Conservation (phyloP, 805 yeast species). For the Starmerella etchellsii region DNA sequence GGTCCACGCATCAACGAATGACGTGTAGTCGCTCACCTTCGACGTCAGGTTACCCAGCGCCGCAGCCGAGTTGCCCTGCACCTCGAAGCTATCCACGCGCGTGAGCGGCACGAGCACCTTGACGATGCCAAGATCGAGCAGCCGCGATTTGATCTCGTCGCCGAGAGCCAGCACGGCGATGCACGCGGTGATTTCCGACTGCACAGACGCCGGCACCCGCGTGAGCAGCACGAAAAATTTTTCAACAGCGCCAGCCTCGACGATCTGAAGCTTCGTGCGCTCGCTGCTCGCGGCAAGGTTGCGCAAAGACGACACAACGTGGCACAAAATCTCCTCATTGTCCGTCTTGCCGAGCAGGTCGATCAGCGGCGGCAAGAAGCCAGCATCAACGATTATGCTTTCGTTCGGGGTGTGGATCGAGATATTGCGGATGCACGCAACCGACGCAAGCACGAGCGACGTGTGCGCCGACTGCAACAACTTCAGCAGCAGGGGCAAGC, state of each 20-base stretch:
- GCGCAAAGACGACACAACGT: conserved; percentile 90
- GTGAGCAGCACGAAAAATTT: conserved; percentile 77
- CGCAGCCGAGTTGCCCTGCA: conserved; percentile 96
- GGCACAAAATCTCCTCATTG: conserved; percentile 95
- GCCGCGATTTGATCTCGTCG: conserved; percentile 77
- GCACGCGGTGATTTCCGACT: conserved; percentile 92
- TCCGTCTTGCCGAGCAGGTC: conserved; percentile 60
- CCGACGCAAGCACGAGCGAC: conserved; percentile 89
- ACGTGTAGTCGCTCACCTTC: conserved; percentile 69
- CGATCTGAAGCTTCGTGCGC: conserved; percentile 76
- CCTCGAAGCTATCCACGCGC: conserved; percentile 76
- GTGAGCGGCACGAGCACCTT: conserved; percentile 89
- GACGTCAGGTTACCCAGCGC: conserved; percentile 93
- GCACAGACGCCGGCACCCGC: conserved; percentile 79
- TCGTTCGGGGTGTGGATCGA: conserved; percentile 95
- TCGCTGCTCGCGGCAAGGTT: conserved; percentile 94
- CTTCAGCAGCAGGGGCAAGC: conserved; percentile 84
- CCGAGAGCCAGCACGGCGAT: conserved; percentile 94
- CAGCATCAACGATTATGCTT: conserved; percentile 90
- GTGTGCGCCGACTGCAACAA: conserved; percentile 79
- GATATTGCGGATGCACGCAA: conserved; percentile 94
- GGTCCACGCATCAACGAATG: conserved; percentile 67
- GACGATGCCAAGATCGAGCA: conserved; percentile 70
- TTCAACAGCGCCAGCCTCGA: conserved; percentile 90
- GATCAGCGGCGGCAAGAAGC: conserved; percentile 85